Base-by-base conservation (phyloP, 169 alveolate genomes). In the Fabrea salina region DNA sequence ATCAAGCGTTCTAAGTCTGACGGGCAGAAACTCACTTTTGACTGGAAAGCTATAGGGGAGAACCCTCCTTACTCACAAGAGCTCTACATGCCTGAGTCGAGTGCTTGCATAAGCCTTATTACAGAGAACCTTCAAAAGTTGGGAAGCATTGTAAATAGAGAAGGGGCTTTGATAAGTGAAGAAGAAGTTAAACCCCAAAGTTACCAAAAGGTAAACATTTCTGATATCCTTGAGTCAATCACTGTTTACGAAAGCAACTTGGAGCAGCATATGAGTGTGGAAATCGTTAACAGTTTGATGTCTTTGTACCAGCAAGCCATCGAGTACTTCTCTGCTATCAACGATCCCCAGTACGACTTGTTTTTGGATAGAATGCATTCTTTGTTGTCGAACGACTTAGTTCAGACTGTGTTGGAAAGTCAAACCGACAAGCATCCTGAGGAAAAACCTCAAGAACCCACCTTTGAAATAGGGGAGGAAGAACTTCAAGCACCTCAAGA, bases 291-390 rank as follows among this genome's bases (percentile, higher is more conserved):
- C 61, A 35, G 39, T 43, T 64, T 83, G 72, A 83, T 78, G 85
- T 35, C 58, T 35, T 49, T 83, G 53, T 83, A 83, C 54, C 83
- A 83, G 72, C 74, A 68, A n/a, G 85, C 85, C 19, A 82, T 83
- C 13, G 89, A 83, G 39, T 83, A 78, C 72, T 83, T 54, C 70
- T 57, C 85, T 3, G 85, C 85, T 39, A 61, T 77, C 13, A 67
- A 75, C 61, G 67, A 82, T 30, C 61, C 72, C 3, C 53, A 32
- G 79, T 83, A 70, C 33, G 74, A 83, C 25, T 8, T 30, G 35
- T 82, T 51, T 33, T 51, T 82, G 4, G 80, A 79, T 1, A 78
- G 78, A 51, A 79, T 79, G 33, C 77, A 84, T 35, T 37, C 61
- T 33, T 57, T 79, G 25, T 71, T 79, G 78, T 75, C 54, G 50